phyloP scores from a whole-genome alignment of 129 eudicot genomes.

The Tagetes erecta region DNA sequence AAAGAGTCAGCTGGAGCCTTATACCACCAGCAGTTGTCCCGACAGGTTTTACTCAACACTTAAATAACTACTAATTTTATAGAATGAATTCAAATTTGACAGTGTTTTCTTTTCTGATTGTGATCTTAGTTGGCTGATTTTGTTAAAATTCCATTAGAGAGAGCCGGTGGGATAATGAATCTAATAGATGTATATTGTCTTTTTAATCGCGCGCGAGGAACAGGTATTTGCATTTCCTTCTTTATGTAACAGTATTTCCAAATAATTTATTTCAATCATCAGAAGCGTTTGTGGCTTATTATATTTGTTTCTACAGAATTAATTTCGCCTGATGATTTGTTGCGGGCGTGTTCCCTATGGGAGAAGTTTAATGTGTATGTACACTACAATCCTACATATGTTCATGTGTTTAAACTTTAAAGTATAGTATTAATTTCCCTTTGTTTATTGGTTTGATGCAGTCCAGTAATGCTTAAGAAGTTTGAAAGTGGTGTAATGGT shows the following conservation, averaged over 20 bases:
- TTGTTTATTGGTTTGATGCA: slow-evolving; percentile 23
- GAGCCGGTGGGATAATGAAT: slow-evolving; percentile 97
- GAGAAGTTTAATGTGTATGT: slow-evolving; percentile 94
- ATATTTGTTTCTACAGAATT: slow-evolving; percentile 46
- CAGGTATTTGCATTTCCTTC: slow-evolving; percentile 48
- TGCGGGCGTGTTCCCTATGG: slow-evolving; percentile 93
- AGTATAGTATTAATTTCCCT: not conserved
- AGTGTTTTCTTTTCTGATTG: slow-evolving; percentile 1
- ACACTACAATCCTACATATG: not conserved
- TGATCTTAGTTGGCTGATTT: slow-evolving; percentile 88
- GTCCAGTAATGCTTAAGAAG: slow-evolving; percentile 90
- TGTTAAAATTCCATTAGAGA: slow-evolving; percentile 85
- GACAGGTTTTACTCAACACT: slow-evolving; percentile 58
- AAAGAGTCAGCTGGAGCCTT: slow-evolving; percentile 98
- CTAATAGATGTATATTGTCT: slow-evolving; percentile 93
- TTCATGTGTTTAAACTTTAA: not conserved
- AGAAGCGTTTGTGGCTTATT: not conserved
- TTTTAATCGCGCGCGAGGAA: slow-evolving; percentile 98
- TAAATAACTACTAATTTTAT: not conserved
- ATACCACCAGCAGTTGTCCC: slow-evolving; percentile 93
- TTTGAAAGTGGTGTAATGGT: slow-evolving; percentile 99
- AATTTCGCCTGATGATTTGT: slow-evolving; percentile 96
- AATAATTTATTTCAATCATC: not conserved
- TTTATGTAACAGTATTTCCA: not conserved
- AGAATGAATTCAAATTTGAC: slow-evolving; percentile 15